Evolutionary conservation across 1,284 basidiomycete genomes (phyloP).

Genomic region (Sanghuangporus sanghuang): DNA sequence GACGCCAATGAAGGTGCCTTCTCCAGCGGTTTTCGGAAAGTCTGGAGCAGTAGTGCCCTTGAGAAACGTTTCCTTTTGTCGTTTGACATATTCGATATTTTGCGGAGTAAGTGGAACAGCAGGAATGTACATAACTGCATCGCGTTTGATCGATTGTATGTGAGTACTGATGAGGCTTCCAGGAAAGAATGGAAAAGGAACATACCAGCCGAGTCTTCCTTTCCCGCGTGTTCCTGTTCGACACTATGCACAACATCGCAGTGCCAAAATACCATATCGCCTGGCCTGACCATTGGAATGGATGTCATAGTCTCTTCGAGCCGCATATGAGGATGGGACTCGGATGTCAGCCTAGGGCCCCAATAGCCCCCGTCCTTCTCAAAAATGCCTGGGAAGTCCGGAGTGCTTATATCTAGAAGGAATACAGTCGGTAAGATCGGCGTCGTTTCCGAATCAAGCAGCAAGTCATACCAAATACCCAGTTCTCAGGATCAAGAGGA

Average conservation of each 20-base stretch:
- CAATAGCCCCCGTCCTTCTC: constrained; percentile 37
- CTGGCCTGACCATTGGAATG: constrained; percentile 68
- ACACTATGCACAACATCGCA: constrained; percentile 81
- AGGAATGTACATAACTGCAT: constrained; percentile 82
- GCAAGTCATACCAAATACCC: constrained; percentile 55
- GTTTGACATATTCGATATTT: constrained; percentile 56
- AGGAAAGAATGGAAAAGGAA: not conserved
- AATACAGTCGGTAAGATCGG: not conserved
- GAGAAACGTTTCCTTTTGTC: constrained; percentile 60
- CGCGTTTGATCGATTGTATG: not conserved
- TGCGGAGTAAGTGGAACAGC: constrained; percentile 68
- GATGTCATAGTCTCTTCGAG: constrained; percentile 72
- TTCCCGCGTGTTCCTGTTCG: constrained; percentile 65
- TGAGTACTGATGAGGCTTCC: not conserved
- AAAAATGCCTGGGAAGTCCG: constrained; percentile 58
- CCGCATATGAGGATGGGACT: constrained; percentile 61
- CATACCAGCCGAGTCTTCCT: constrained; percentile 64
- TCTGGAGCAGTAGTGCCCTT: constrained; percentile 64
- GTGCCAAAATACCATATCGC: constrained; percentile 88
- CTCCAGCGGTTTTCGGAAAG: constrained; percentile 57
- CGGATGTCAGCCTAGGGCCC: constrained; percentile 48
- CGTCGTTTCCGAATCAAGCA: not conserved
- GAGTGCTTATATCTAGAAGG: constrained; percentile 42
- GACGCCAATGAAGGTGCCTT: constrained; percentile 47
- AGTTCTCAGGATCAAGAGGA: constrained; percentile 55